Percentiles rank a stretch among this genome's conserved stretches.
Conservation (phyloP, 2,329 filamentous ascomycete species). For the Penicillium sp. region DNA sequence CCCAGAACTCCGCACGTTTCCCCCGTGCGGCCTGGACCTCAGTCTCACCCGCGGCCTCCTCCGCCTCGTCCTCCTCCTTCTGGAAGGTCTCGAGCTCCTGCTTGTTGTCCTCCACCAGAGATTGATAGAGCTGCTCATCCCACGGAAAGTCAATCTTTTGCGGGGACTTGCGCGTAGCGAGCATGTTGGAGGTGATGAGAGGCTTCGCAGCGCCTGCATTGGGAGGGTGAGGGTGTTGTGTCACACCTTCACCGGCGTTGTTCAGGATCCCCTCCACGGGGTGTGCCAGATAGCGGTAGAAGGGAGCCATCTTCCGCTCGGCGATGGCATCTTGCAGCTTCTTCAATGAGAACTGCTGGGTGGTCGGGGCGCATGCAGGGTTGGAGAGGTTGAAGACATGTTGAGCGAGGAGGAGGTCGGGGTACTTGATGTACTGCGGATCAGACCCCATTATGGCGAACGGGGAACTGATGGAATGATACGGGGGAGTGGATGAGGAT, state of each 20-base stretch:
- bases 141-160: constrained; percentile 71
- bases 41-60: constrained; percentile 92
- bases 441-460: constrained; percentile 57
- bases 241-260: constrained; percentile 62
- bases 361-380: constrained; percentile 52
- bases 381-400: constrained; percentile 67
- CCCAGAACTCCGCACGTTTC: constrained; percentile 95
- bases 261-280: constrained; percentile 76
- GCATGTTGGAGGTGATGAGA: constrained; percentile 66
- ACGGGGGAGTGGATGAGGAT: constrained; percentile 3
- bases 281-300: constrained; percentile 64
- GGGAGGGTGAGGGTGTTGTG: constrained; percentile 46
- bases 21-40: constrained; percentile 89
- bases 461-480: constrained; percentile 9
- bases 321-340: constrained; percentile 62
- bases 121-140: constrained; percentile 84
- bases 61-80: constrained; percentile 89
- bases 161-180: constrained; percentile 66
- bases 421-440: constrained; percentile 64
- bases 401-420: constrained; percentile 62
- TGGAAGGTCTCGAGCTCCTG: constrained; percentile 71
- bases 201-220: constrained; percentile 42
- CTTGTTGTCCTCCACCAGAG: constrained; percentile 72
- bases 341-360: constrained; percentile 58
- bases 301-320: constrained; percentile 64